Conservation (phyloP, 192 early-diverging fungal genomes). For the Entomortierella beljakovae region DNA sequence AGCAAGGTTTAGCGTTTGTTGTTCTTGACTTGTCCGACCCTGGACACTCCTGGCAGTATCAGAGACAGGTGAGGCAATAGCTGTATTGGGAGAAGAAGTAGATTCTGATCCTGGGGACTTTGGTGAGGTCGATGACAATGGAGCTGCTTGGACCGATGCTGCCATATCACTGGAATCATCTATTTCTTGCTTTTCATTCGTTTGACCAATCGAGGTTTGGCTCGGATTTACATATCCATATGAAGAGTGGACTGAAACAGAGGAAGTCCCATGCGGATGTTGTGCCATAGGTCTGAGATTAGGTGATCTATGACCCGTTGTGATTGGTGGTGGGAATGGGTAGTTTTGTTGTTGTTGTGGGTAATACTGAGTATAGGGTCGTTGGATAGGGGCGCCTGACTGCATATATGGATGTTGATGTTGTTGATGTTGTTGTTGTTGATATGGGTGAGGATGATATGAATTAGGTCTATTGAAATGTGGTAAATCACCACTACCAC, state of each 20-base stretch:
- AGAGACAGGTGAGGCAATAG: neutral
- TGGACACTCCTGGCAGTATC: neutral
- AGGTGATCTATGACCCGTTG: neutral
- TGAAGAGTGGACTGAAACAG: neutral
- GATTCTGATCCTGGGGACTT: neutral
- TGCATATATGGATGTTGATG: neutral
- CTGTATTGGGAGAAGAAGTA: neutral
- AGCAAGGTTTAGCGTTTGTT: neutral
- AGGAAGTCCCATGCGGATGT: neutral
- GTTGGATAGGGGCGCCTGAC: neutral
- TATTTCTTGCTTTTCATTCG: neutral
- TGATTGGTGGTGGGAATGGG: neutral
- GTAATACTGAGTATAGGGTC: constrained; percentile 4
- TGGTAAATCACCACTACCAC: neutral
- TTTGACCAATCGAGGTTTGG: neutral
- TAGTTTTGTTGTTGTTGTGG: constrained; percentile 9
- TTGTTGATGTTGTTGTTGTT: too few species aligned
- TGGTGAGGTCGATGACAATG: too few species aligned
- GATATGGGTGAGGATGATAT: neutral
- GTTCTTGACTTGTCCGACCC: neutral
- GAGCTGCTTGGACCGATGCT: neutral
- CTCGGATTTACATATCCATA: neutral
- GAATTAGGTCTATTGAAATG: neutral
- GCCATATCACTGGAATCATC: neutral
- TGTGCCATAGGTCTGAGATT: neutral